Conservation (phyloP, 768 basidiomycete genomes). For the Lanmaoa pseudosensibilis region DNA sequence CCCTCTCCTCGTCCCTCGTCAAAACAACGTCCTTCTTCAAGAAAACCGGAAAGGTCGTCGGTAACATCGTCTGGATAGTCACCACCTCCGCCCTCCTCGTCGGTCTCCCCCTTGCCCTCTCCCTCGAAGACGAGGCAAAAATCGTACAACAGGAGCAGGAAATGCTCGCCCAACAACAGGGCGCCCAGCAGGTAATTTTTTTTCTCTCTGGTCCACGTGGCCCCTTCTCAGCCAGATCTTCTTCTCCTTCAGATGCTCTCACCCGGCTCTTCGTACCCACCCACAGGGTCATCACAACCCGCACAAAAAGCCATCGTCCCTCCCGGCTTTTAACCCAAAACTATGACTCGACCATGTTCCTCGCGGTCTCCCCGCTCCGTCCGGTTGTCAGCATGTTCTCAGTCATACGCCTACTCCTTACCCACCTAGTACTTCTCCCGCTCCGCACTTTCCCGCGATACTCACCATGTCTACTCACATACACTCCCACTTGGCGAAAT, state of each 20-base stretch:
- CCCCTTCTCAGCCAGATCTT: slow-evolving; percentile 9
- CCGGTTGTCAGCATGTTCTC: slow-evolving; percentile 4
- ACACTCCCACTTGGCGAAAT: slow-evolving; percentile 9
- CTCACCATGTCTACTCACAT: slow-evolving; percentile 9
- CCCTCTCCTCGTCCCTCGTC: slow-evolving; percentile 59
- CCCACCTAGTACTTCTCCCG: slow-evolving; percentile 16
- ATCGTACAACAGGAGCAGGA: slow-evolving; percentile 93
- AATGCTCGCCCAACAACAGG: slow-evolving; percentile 89
- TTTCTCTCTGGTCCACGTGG: background rate
- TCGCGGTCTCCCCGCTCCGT: background rate
- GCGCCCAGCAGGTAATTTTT: slow-evolving; percentile 77
- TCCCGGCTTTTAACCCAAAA: slow-evolving; percentile 68
- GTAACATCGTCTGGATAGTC: slow-evolving; percentile 92
- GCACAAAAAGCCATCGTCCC: slow-evolving; percentile 66
- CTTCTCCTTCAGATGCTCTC: slow-evolving; percentile 63
- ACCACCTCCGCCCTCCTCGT: slow-evolving; percentile 93
- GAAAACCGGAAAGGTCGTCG: slow-evolving; percentile 67
- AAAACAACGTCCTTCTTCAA: slow-evolving; percentile 65
- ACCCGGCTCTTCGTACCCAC: slow-evolving; percentile 55
- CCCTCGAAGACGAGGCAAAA: slow-evolving; percentile 95
- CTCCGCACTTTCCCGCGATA: slow-evolving; percentile 14
- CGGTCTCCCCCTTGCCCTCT: slow-evolving; percentile 88
- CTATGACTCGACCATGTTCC: background rate
- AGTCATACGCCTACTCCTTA: slow-evolving; percentile 11
- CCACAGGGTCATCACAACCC: slow-evolving; percentile 40